Base-by-base conservation (phyloP, 2,329 filamentous ascomycete species). In the Pseudocercospora fijiensis region DNA sequence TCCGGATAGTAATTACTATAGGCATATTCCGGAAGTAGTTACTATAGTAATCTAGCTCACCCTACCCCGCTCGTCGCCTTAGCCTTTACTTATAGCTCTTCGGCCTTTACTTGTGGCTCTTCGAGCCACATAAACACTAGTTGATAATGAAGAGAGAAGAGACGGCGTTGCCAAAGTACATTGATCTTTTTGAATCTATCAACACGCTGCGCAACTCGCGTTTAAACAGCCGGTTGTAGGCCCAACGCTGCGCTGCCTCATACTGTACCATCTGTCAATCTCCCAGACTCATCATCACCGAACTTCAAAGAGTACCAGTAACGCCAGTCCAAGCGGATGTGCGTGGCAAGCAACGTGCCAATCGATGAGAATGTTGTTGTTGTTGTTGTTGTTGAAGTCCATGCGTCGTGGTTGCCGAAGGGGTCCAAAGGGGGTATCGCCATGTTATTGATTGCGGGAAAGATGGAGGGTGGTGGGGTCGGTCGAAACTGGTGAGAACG, bases 321-420 rank as follows among this genome's bases (percentile, higher is more conserved):
- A 51, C 57, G 41, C 57, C 57, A 60, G 47, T 11, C 45, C 37
- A 58, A 65, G 41, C 18, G 59, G 53, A 45, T 47, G 58, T 58
- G 24, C 41, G 57, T 41, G 27, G 41, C 26, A 9, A 58, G 24
- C 20, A 58, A 33, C 33, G 33, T 37, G 45, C 58, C 18, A 28
- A 53, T 45, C 24, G 57, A 47, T 20, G 57, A n/a, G 16, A 24
- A 60, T 43, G 47, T 45, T 43, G 30, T 56, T 63, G 64, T 65
- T 55, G 64, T 52, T 43, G 47, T 45, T 43, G 30, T 56, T 63
- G 64, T 65, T 55, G 64, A 65, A 61, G 64, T 59, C 60, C 64
- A 63, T 63, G 62, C 57, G 60, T 66, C 65, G 65, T 69, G 41
- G 63, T 65, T 65, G 69, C 69, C 69, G 65, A 70, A 70, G 66